These are phyloP conservation scores for Botrytis aclada DNA, from an alignment of 2,329 filamentous ascomycete species.

Conservation along the genomic window DNA sequence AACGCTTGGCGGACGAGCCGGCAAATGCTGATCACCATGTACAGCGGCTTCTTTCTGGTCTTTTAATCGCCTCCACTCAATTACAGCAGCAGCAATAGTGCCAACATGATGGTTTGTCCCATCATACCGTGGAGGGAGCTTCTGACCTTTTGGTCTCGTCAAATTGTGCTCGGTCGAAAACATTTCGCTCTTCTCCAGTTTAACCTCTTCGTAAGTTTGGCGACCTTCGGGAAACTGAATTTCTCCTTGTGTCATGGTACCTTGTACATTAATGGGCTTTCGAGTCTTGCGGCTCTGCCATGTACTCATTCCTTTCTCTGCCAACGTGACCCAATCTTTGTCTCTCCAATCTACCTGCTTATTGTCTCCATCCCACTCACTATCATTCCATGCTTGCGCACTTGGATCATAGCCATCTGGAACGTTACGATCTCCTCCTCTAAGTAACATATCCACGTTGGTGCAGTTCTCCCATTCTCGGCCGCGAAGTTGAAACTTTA, in stretches of 20 bases:
- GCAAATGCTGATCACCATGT: no score
- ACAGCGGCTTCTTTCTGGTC: not conserved
- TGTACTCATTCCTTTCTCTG: not conserved
- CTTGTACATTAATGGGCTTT: not conserved
- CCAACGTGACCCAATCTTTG: conserved; percentile 14
- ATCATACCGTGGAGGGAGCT: not conserved
- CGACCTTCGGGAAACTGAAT: no score
- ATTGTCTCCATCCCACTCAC: conserved; percentile 13
- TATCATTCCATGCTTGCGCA: conserved; percentile 2
- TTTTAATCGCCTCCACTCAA: not conserved
- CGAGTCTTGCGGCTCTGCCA: not conserved
- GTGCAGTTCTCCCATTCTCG: conserved; percentile 15
- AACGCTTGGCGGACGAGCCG: not conserved
- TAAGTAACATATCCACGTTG: not conserved
- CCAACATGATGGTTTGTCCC: not conserved
- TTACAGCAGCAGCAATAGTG: not conserved
- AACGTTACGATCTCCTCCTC: not conserved
- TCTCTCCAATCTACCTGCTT: conserved; percentile 10
- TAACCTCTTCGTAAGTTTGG: not conserved
- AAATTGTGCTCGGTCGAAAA: not conserved
- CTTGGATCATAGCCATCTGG: not conserved
- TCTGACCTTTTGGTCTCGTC: not conserved
- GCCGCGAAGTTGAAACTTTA: not conserved
- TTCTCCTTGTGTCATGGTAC: not conserved
- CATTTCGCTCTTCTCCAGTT: not conserved